A percentile compares a stretch with the other conserved stretches of the same genome.
Conservation (phyloP, 1,284 basidiomycete genomes). For the Phenoliferia sp. region DNA sequence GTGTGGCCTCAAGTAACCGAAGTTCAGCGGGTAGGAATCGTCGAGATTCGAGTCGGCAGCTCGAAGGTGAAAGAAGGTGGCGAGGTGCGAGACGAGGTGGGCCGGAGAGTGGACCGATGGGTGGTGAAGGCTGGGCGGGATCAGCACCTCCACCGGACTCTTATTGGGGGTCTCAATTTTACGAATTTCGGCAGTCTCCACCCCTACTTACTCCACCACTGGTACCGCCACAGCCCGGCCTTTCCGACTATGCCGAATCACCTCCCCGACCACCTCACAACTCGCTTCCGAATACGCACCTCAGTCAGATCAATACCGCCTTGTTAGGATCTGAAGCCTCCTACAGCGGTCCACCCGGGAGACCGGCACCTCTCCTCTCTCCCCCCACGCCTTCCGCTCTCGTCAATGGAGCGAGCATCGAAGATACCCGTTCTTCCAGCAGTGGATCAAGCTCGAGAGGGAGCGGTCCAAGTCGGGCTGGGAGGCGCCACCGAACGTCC, state of each 20-base stretch:
- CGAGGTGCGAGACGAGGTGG: no score
- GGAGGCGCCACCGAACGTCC: background rate
- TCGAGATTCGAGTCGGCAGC: no score
- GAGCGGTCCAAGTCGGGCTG: background rate
- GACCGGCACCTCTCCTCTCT: background rate
- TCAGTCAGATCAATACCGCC: no score
- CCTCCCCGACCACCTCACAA: background rate
- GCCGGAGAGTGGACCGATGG: no score
- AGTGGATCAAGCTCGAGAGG: background rate
- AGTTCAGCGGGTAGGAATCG: background rate
- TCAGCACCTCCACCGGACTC: no score
- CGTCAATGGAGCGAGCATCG: background rate
- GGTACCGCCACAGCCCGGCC: no score
- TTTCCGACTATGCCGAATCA: background rate
- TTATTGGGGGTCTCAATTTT: no score
- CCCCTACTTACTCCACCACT: no score
- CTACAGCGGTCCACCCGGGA: background rate
- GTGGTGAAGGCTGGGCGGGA: no score
- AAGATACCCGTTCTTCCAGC: background rate
- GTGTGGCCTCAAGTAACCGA: background rate
- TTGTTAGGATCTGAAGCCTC: background rate
- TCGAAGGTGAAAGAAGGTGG: no score
- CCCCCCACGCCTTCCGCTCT: background rate
- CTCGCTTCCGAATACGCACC: no score
- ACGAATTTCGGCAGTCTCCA: no score